Base-by-base conservation (phyloP, 1,284 basidiomycete genomes). In the Inonotus obliquus region DNA sequence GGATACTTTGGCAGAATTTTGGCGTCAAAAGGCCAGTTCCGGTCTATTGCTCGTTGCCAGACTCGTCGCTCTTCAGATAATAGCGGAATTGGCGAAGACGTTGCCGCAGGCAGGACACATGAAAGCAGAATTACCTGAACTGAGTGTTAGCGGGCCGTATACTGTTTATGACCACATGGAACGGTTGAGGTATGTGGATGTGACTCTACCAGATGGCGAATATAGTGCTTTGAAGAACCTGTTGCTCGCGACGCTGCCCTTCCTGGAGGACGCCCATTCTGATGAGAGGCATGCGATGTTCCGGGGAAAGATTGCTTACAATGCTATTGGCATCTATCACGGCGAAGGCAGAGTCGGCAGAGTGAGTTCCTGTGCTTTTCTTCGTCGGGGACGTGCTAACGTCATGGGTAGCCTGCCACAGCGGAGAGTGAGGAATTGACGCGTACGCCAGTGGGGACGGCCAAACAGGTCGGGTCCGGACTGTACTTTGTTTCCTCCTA, bases 401-500 rank as follows among this genome's bases (percentile, higher is more conserved):
- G 3, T 17, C 17, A 6, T 39, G 17, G 25, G 6, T 21, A 61
- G 63, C 80, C 69, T 1, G 75, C 73, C 48, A 80, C 82, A 39
- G 84, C 86, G 1, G 89, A 91, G 71, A 82, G 88, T 57, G 70
- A 81, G 35, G 89, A 91, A 69, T 79, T 80, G 69, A 88, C 89
- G 0, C 84, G 90, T 59, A 91, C 87, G 2, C 84, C 88, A 1
- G 75, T 81, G 61, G 90, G 91, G 51, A 91, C 89, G 2, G 75
- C 81, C 48, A 85, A 80, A 38, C 91, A 92, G 74, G 74, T 89
- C 58, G 90, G 90, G 55, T 79, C 79, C 59, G 91, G 85, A 14
- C 76, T 92, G 67, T 92, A 89, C 72, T 77, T 82, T 25, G 79
- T 92, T 53, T 91, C 91, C 1, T 82, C 89, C 41, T 91, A 92